A percentile compares a stretch with the other conserved stretches of the same genome.
These are phyloP conservation scores for Talaromyces sp. DNA, from an alignment of 2,329 filamentous ascomycete species.

Conservation along the genomic window DNA sequence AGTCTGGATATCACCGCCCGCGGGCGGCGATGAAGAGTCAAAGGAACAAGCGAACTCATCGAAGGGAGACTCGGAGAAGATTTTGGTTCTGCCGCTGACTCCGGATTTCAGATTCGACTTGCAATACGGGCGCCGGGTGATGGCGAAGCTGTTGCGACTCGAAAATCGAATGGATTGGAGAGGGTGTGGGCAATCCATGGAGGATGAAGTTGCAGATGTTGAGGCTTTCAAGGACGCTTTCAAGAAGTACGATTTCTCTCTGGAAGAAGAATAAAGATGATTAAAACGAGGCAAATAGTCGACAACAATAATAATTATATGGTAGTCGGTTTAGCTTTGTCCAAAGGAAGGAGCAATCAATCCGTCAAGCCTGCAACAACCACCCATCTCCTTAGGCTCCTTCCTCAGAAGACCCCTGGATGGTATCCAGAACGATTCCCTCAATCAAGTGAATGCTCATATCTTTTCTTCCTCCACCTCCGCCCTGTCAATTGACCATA, in stretches of 20 bases:
- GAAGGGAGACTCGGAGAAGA: conserved; percentile 41
- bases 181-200: conserved; percentile 71
- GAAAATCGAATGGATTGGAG: conserved; percentile 80
- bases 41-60: conserved; percentile 15
- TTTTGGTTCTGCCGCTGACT: conserved; percentile 70
- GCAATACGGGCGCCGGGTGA: conserved; percentile 81
- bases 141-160: conserved; percentile 80
- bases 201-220: conserved; percentile 75
- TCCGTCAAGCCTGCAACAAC: not conserved
- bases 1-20: conserved; percentile 68
- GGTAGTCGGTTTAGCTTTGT: not conserved
- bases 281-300: not conserved
- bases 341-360: conserved; percentile 12
- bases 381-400: not conserved
- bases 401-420: not conserved
- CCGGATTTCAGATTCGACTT: conserved; percentile 75
- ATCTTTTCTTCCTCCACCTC: not conserved
- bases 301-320: not conserved
- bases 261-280: conserved; percentile 29
- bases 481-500: not conserved
- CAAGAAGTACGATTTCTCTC: conserved; percentile 79
- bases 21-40: conserved; percentile 11
- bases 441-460: not conserved
- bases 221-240: conserved; percentile 77
- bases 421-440: not conserved